These are phyloP conservation scores for Groenewaldozyma salmanticensis DNA, from an alignment of 805 yeast genomes.

Conservation along the genomic window DNA sequence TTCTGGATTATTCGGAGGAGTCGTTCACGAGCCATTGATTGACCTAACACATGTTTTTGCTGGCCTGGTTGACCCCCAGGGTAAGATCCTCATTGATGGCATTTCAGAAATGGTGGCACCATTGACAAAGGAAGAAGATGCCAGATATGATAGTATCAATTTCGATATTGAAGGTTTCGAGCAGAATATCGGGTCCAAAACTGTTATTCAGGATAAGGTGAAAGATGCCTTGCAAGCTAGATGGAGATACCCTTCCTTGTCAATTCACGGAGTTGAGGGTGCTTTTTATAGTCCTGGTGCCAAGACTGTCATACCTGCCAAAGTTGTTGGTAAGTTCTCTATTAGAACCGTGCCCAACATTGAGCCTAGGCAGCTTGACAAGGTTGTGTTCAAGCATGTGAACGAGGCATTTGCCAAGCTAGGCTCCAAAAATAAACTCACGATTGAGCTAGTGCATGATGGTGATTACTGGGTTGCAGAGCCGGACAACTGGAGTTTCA, in stretches of 20 bases:
- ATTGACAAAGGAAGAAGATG: slow-evolving; percentile 67
- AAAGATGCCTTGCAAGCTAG: slow-evolving; percentile 90
- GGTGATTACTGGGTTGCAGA: slow-evolving; percentile 96
- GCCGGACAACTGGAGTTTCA: slow-evolving; percentile 85
- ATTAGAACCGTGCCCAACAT: slow-evolving; percentile 97
- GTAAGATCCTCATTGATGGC: slow-evolving; percentile 82
- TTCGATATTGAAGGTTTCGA: slow-evolving; percentile 77
- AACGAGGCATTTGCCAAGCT: slow-evolving; percentile 55
- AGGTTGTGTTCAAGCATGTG: slow-evolving; percentile 65
- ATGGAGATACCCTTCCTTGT: slow-evolving; percentile 97
- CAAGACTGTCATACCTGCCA: slow-evolving; percentile 95
- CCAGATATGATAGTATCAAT: slow-evolving; percentile 76
- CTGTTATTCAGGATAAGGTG: slow-evolving; percentile 67
- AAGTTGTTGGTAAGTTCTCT: slow-evolving; percentile 88
- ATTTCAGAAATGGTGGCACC: slow-evolving; percentile 93
- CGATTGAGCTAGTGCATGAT: slow-evolving; percentile 76
- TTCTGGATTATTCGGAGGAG: slow-evolving; percentile 96
- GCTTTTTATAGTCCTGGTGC: slow-evolving; percentile 95
- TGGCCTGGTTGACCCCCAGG: slow-evolving; percentile 67
- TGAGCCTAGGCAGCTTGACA: slow-evolving; percentile 66
- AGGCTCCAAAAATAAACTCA: slow-evolving; percentile 65
- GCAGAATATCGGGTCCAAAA: slow-evolving; percentile 79
- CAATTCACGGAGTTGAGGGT: slow-evolving; percentile 95
- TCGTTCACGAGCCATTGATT: slow-evolving; percentile 94
- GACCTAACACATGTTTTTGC: slow-evolving; percentile 76